Evolutionary conservation across 2,329 filamentous ascomycete genomes (phyloP), one percentile per base, ranked within the genome.

Genomic region (Botryotinia convoluta): DNA sequence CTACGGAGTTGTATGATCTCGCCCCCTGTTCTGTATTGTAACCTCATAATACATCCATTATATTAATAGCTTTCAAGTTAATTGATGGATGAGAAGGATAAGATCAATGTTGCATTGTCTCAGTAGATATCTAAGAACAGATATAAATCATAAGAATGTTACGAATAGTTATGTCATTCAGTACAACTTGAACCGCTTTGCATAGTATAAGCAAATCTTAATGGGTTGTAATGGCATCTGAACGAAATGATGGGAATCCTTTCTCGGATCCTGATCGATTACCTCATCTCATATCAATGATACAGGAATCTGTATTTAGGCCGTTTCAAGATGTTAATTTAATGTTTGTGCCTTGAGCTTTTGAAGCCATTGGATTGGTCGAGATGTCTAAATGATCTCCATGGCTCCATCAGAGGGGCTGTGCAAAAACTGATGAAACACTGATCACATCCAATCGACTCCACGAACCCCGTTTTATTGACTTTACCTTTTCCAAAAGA

Each of bases 251-350:
- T 51, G 60, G 69, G 44, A 65, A 71, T 71, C 69, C 69, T 72
- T 67, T 72, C 70, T 65, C 61, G 45, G 29, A 72, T 72, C 70
- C 70, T 72, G 16, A 72, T 65, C 44, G 51, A 70, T 60, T 61
- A 59, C 32, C 39, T 37, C 35, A 69, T 61, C 16, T 45, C 45
- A 48, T 39, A 63, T 48, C 37, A 18, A 48, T 37, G 18, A 39
- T 0, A 29, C 64, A 14, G 35, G 35, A 20, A 68, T 18, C 32
- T 14, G 16, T 37, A 51, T 61, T n/a, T 51, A 42, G n/a, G 16
- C 67, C 45, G 60, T 72, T 72, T 67, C 70, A 72, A 8, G 42
- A 45, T 67, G 29, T 57, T n/a, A 35, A 42, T 20, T 16, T 35
- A 44, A 22, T 44, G 14, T 44, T 44, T 42, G 35, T 29, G 14